These are phyloP conservation scores for Collybiopsis luxurians DNA, from an alignment of 768 basidiomycete genomes.

Conservation along the genomic window DNA sequence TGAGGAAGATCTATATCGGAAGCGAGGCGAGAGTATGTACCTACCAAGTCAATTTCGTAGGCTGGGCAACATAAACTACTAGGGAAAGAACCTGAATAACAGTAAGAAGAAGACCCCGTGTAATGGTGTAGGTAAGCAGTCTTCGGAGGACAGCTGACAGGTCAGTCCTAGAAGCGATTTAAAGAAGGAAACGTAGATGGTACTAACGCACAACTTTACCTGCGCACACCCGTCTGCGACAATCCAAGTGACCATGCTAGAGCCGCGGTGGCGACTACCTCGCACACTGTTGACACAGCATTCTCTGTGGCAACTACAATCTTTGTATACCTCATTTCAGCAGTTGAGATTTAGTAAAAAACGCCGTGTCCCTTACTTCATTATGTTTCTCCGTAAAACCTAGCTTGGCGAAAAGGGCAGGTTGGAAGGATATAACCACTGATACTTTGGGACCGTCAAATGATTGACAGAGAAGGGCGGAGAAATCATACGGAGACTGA, in stretches of 20 bases:
- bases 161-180: not conserved
- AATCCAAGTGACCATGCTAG: not conserved
- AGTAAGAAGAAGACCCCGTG: constrained; percentile 1
- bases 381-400: not conserved
- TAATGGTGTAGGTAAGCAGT: not conserved
- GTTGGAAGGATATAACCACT: not conserved
- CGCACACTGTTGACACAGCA: not conserved
- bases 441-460: not conserved
- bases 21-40: not conserved
- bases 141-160: not conserved
- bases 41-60: constrained; percentile 1
- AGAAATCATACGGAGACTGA: not conserved
- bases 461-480: not conserved
- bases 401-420: not conserved
- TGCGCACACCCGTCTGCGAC: not conserved
- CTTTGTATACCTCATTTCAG: not conserved
- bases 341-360: not conserved
- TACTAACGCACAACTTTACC: not conserved
- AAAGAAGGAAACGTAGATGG: not conserved
- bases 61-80: not conserved
- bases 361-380: not conserved
- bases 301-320: not conserved
- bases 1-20: not conserved
- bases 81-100: constrained; percentile 3
- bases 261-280: not conserved